Conservation (phyloP, 1,284 basidiomycete genomes). For the Cutaneotrichosporon sp. region DNA sequence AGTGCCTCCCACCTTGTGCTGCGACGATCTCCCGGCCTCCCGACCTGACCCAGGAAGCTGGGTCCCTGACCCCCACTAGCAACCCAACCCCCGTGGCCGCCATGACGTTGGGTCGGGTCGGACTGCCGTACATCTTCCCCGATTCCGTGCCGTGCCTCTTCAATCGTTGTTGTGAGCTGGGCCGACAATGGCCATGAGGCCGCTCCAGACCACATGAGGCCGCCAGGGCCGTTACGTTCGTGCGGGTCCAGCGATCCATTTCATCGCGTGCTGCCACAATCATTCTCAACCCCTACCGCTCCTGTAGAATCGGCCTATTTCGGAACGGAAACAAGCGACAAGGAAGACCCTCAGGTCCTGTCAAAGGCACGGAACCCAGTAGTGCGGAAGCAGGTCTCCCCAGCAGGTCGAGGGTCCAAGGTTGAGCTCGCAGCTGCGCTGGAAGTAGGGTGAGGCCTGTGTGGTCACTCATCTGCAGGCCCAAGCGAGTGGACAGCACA, state of each 20-base stretch:
- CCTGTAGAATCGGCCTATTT: neutral
- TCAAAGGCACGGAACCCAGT: neutral
- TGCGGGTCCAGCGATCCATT: neutral
- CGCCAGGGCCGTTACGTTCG: conserved; percentile 1
- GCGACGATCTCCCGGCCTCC: neutral
- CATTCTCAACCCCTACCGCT: neutral
- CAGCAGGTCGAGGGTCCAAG: neutral
- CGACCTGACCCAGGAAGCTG: neutral
- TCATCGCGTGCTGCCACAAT: neutral
- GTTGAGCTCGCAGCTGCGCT: neutral
- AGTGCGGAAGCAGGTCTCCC: neutral
- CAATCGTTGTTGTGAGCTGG: neutral
- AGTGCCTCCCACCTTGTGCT: neutral
- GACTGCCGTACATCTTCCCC: neutral
- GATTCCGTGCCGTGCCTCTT: neutral
- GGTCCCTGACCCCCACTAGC: neutral
- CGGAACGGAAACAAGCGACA: neutral
- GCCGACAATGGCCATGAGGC: neutral
- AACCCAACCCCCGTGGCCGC: neutral
- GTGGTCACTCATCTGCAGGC: neutral
- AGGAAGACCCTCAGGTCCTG: neutral
- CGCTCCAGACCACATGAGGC: neutral
- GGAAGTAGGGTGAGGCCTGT: neutral
- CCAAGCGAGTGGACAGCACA: neutral
- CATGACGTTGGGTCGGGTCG: neutral